Percentiles rank a stretch among this genome's conserved stretches.
These are phyloP conservation scores for Russula compacta DNA, from an alignment of 768 basidiomycete genomes.

Conservation along the genomic window DNA sequence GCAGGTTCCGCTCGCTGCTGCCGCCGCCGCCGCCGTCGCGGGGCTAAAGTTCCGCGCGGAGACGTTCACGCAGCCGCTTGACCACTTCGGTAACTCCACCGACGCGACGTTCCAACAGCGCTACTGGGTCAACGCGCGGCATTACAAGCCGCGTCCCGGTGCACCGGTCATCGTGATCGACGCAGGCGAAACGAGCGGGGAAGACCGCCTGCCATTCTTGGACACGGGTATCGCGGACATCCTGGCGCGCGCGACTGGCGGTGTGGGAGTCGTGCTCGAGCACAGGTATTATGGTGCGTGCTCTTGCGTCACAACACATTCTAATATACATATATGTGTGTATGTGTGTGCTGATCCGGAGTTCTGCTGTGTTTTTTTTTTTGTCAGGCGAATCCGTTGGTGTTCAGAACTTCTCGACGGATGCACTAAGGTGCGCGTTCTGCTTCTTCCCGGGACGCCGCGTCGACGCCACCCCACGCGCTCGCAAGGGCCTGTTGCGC, in stretches of 20 bases:
- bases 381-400: constrained; percentile 64
- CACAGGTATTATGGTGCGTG: constrained; percentile 77
- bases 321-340: no score
- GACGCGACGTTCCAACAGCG: constrained; percentile 71
- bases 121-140: constrained; percentile 84
- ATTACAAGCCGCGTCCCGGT: constrained; percentile 60
- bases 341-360: constrained; percentile 12
- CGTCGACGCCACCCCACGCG: neutral
- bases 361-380: neutral
- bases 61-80: constrained; percentile 79
- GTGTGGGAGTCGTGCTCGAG: constrained; percentile 84
- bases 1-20: neutral
- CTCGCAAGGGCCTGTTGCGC: neutral
- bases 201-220: constrained; percentile 42
- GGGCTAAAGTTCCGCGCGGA: constrained; percentile 45
- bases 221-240: constrained; percentile 71
- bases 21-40: neutral
- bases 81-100: constrained; percentile 56
- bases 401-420: constrained; percentile 69
- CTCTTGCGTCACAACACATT: neutral
- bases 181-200: constrained; percentile 88
- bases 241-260: constrained; percentile 73
- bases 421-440: constrained; percentile 54
- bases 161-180: constrained; percentile 88
- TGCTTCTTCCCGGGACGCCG: no score